Evolutionary conservation across 2,329 filamentous ascomycete species (phyloP).

Genomic region (Penicillium sp.): DNA sequence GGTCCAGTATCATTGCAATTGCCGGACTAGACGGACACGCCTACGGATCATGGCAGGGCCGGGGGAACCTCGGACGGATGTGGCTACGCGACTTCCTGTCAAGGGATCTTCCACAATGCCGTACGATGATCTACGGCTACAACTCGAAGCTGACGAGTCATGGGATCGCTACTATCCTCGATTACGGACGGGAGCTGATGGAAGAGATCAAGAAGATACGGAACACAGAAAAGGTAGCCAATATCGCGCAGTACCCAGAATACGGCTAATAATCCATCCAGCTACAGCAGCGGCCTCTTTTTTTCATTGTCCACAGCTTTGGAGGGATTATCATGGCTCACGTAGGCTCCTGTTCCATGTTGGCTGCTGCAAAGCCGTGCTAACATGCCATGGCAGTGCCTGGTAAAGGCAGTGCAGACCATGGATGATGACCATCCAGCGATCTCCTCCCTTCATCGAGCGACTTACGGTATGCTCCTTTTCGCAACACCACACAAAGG

Average conservation of each 20-base stretch:
- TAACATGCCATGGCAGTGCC: slow-evolving; percentile 14
- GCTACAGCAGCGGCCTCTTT: slow-evolving; percentile 21
- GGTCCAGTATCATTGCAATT: slow-evolving; percentile 1
- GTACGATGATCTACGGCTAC: slow-evolving; percentile 34
- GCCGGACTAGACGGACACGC: slow-evolving; percentile 23
- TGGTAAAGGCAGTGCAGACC: slow-evolving; percentile 17
- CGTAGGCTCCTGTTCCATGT: too few species aligned
- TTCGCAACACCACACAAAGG: slow-evolving; percentile 22
- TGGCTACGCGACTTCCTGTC: slow-evolving; percentile 29
- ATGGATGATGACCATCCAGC: slow-evolving; percentile 15
- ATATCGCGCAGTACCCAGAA: too few species aligned
- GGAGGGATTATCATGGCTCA: slow-evolving; percentile 26
- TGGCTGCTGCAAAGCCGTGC: too few species aligned
- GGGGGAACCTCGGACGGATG: slow-evolving; percentile 22
- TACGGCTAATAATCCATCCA: background rate
- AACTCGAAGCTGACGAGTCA: slow-evolving; percentile 29
- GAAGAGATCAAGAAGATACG: slow-evolving; percentile 19
- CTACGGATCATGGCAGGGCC: slow-evolving; percentile 29
- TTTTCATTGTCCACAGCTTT: slow-evolving; percentile 25
- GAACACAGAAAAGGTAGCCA: slow-evolving; percentile 21
- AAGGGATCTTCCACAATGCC: slow-evolving; percentile 24
- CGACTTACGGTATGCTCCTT: slow-evolving; percentile 18
- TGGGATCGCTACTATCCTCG: slow-evolving; percentile 18
- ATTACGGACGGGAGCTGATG: slow-evolving; percentile 17
- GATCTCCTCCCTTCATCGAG: slow-evolving; percentile 12